A percentile compares a stretch with the other conserved stretches of the same genome.
phyloP scores from a whole-genome alignment of 495 filamentous ascomycete species.

The Penicillium longicatenatum region DNA sequence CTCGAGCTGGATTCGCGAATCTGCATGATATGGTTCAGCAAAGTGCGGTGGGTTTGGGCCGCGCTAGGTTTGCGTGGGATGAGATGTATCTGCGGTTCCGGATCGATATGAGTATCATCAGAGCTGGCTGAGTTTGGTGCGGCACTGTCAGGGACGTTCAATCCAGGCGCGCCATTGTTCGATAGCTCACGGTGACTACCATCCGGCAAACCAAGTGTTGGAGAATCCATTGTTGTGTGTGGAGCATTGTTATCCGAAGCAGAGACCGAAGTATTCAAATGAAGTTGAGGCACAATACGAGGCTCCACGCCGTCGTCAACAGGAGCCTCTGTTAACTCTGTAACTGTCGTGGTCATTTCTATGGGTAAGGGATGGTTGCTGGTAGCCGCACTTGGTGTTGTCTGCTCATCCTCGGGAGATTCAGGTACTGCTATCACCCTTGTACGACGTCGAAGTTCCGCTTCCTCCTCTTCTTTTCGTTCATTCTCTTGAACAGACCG shows the following conservation, averaged over 20 bases:
- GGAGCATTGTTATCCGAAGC: conserved; percentile 11
- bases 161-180: conserved; percentile 48
- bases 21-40: conserved; percentile 54
- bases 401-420: conserved; percentile 19
- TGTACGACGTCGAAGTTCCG: conserved; percentile 44
- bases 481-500: conserved; percentile 72
- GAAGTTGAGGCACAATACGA: conserved; percentile 28
- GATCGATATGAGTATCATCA: conserved; percentile 64
- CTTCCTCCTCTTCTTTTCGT: conserved; percentile 54
- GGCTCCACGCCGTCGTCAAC: conserved; percentile 5
- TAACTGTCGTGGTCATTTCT: conserved; percentile 35
- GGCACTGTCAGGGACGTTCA: conserved; percentile 39
- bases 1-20: conserved; percentile 51
- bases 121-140: conserved; percentile 41
- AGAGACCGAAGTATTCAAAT: conserved; percentile 26
- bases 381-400: conserved; percentile 28
- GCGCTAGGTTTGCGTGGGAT: conserved; percentile 32
- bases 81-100: conserved; percentile 66
- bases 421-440: conserved; percentile 21
- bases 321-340: conserved; percentile 19
- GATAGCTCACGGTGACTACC: conserved; percentile 49
- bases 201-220: conserved; percentile 68
- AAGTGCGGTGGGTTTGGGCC: conserved; percentile 41
- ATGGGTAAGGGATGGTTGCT: conserved; percentile 20
- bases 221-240: conserved; percentile 59